Base-by-base conservation (phyloP, 208 protist genomes). In the Porcisia hertigi region DNA sequence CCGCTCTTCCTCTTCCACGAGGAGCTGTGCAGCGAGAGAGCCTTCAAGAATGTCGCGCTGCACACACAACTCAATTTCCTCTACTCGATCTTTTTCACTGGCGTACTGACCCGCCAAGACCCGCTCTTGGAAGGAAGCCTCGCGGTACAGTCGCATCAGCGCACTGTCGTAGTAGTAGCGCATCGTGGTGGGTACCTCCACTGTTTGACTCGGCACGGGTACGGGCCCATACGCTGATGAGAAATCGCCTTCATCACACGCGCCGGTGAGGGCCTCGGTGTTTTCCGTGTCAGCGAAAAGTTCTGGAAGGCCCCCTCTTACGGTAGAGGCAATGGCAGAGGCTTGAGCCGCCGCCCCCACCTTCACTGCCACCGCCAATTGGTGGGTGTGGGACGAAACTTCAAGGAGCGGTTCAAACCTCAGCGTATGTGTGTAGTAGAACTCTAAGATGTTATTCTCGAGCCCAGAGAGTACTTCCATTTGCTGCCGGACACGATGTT, bases 401-500 rank as follows among this genome's bases (percentile, higher is more conserved):
- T 69, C 47, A 9, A 81, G 39, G 7, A 75, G 64, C 47, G 54
- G 76, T 49, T 92, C 84, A 72, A 84, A 84, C 57, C 74, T 74
- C 25, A 92, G 80, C 55, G 49, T 69, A 65, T 92, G 76, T 6
- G 81, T 73, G 80, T 90, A 92, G 77, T 94, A 94, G 65, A 89
- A 92, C 11, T 88, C 82, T 23, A 94, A 55, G 8, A 86, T 82
- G 43, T 76, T 83, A 3, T 73, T 76, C 63, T 95, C 91, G 18
- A 95, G 63, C 0, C 54, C 30, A n/a, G 43, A 52, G 2, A 79
- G 41, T 6, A 52, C 55, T 2, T 69, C 49, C 0, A 66, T 62
- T 41, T 80, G 65, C 52, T 67, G 55, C 41, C 59, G 52, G 14
- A 60, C 8, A 25, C 58, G 45, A 30, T 34, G 25, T 64, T 75